A percentile compares a stretch with the other conserved stretches of the same genome.
phyloP scores from a whole-genome alignment of 2,329 filamentous ascomycete genomes.

The Aspergillus aculeatus region DNA sequence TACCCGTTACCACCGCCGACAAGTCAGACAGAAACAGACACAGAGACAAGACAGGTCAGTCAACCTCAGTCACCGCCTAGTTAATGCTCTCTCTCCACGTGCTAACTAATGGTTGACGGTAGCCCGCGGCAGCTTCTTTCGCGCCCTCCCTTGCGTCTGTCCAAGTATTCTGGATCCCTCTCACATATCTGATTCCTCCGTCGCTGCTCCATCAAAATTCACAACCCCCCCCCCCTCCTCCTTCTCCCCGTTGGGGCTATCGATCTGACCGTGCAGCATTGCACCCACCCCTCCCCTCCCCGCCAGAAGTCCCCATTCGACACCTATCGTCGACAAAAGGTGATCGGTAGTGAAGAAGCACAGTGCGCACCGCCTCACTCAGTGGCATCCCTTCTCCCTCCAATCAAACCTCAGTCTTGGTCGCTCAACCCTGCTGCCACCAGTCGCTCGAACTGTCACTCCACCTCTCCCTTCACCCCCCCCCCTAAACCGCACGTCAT shows the following conservation, averaged over 20 bases:
- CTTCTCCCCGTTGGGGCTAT: slow-evolving; percentile 15
- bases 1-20: neutral
- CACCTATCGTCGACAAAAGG: slow-evolving; percentile 11
- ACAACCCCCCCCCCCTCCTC: neutral
- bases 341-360: slow-evolving; percentile 18
- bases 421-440: slow-evolving; percentile 16
- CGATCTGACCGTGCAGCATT: slow-evolving; percentile 21
- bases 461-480: slow-evolving; percentile 27
- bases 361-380: slow-evolving; percentile 26
- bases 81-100: slow-evolving; percentile 23
- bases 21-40: neutral
- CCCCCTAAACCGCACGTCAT: slow-evolving; percentile 34
- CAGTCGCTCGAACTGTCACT: slow-evolving; percentile 22
- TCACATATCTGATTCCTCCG: slow-evolving; percentile 19
- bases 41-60: neutral
- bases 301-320: slow-evolving; percentile 6
- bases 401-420: slow-evolving; percentile 21
- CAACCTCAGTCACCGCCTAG: slow-evolving; percentile 13
- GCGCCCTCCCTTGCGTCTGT: slow-evolving; percentile 23
- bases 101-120: slow-evolving; percentile 24
- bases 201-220: slow-evolving; percentile 10
- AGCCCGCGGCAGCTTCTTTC: slow-evolving; percentile 21
- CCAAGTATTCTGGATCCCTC: slow-evolving; percentile 19
- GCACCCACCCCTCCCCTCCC: slow-evolving; percentile 8
- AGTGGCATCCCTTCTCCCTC: slow-evolving; percentile 25